Conservation (phyloP, 805 yeast species). For the Yamadazyma sp. region DNA sequence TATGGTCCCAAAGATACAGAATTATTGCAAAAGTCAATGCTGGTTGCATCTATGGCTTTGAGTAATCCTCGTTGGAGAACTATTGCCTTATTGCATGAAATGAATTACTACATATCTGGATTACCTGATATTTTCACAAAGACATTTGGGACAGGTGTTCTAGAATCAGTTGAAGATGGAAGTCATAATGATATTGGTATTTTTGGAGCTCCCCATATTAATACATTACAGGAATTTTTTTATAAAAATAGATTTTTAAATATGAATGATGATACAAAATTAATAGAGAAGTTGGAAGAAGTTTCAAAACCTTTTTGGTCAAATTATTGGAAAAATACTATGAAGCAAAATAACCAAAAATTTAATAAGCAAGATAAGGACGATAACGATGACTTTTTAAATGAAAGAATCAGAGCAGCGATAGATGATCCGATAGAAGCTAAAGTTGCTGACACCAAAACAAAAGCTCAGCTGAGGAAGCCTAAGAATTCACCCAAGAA, state of each 20-base stretch:
- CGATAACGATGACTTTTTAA: conserved; percentile 8
- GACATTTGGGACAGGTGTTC: conserved; percentile 44
- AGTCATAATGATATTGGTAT: conserved; percentile 29
- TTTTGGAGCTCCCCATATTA: conserved; percentile 60
- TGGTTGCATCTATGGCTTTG: conserved; percentile 48
- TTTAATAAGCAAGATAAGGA: conserved; percentile 32
- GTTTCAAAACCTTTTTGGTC: conserved; percentile 50
- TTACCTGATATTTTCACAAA: conserved; percentile 41
- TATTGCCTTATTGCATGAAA: conserved; percentile 58
- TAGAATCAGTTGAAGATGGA: conserved; percentile 16
- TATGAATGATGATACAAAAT: conserved; percentile 22
- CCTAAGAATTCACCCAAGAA: background rate
- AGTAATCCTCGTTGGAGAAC: conserved; percentile 56
- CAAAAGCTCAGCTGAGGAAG: background rate
- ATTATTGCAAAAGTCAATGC: conserved; percentile 43
- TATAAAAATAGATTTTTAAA: conserved; percentile 49
- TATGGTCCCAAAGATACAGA: conserved; percentile 37
- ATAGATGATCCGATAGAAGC: conserved; percentile 7
- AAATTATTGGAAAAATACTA: conserved; percentile 46
- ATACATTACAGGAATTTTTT: conserved; percentile 48
- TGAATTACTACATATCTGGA: conserved; percentile 52
- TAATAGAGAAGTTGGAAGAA: conserved; percentile 29
- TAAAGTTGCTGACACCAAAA: background rate
- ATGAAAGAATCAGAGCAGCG: conserved; percentile 11
- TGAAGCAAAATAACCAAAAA: conserved; percentile 33